These are phyloP conservation scores for Phaeosphaeriaceae sp. DNA, from an alignment of 2,329 filamentous ascomycete species.

Conservation along the genomic window DNA sequence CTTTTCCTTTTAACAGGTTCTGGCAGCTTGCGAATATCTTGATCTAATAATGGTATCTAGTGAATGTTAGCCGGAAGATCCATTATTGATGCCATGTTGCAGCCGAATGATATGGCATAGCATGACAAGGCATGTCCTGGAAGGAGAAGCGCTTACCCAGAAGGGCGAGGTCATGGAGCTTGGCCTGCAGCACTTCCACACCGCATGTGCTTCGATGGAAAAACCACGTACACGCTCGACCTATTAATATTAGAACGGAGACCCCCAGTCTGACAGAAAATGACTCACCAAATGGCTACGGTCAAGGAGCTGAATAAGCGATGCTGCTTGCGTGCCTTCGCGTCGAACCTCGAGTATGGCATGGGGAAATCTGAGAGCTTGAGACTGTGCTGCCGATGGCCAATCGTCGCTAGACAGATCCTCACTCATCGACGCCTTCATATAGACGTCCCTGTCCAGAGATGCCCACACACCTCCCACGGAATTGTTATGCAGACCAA, in stretches of 20 bases:
- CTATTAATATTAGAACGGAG: slow-evolving; percentile 36
- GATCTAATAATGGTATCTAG: slow-evolving; percentile 52
- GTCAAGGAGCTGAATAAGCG: slow-evolving; percentile 55
- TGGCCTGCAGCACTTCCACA: slow-evolving; percentile 58
- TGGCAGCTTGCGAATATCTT: slow-evolving; percentile 63
- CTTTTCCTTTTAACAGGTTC: slow-evolving; percentile 42
- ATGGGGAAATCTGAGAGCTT: slow-evolving; percentile 55
- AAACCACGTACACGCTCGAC: slow-evolving; percentile 62
- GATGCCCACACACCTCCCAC: slow-evolving; percentile 57
- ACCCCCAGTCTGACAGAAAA: neutral
- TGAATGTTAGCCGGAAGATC: slow-evolving; percentile 5
- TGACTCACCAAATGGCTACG: slow-evolving; percentile 55
- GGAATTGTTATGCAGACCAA: slow-evolving; percentile 55
- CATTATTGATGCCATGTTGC: neutral
- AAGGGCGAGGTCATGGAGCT: slow-evolving; percentile 55
- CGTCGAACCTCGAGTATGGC: slow-evolving; percentile 60
- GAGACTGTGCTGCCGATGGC: slow-evolving; percentile 31
- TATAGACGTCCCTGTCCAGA: slow-evolving; percentile 57
- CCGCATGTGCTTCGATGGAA: slow-evolving; percentile 61
- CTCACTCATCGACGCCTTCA: slow-evolving; percentile 43
- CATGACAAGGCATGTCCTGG: neutral
- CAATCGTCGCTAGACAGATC: slow-evolving; percentile 43
- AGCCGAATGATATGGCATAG: neutral
- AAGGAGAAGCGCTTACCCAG: slow-evolving; percentile 51
- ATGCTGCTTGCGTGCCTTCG: slow-evolving; percentile 52